These are phyloP conservation scores for Pneumocystis wakefieldiae DNA, from an alignment of 1,139 yeast genomes.

Conservation along the genomic window DNA sequence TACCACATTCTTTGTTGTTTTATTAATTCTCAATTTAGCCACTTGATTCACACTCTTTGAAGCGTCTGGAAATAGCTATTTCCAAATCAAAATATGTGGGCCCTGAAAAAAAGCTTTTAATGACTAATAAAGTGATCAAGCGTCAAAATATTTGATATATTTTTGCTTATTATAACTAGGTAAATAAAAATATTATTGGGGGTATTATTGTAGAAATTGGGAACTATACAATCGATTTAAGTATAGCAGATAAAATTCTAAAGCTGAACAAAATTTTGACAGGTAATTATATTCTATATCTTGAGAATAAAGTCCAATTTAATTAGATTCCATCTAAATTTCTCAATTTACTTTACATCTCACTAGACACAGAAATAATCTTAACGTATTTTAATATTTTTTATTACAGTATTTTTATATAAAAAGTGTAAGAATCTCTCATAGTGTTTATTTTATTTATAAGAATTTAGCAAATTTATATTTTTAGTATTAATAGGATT, in stretches of 20 bases:
- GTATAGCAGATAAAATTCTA: conserved; percentile 69
- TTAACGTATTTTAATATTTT: neutral
- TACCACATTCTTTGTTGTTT: neutral
- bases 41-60: conserved; percentile 66
- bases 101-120: conserved; percentile 67
- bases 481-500: too few species aligned
- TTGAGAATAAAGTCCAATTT: neutral
- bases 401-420: neutral
- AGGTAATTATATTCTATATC: conserved; percentile 22
- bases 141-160: neutral
- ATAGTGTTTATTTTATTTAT: too few species aligned
- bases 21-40: conserved; percentile 24
- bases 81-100: conserved; percentile 71
- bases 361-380: neutral
- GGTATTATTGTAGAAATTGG: conserved; percentile 94
- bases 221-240: conserved; percentile 90
- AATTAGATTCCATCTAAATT: neutral
- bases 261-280: conserved; percentile 77
- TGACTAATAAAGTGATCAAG: conserved; percentile 41
- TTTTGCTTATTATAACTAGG: conserved; percentile 17
- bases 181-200: conserved; percentile 85
- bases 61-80: conserved; percentile 67
- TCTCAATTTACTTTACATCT: neutral
- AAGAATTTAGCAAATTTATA: too few species aligned
- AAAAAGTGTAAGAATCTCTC: too few species aligned